A percentile compares a stretch with the other conserved stretches of the same genome.
phyloP scores from a whole-genome alignment of 495 filamentous ascomycete species.

The Penicillium parvum region DNA sequence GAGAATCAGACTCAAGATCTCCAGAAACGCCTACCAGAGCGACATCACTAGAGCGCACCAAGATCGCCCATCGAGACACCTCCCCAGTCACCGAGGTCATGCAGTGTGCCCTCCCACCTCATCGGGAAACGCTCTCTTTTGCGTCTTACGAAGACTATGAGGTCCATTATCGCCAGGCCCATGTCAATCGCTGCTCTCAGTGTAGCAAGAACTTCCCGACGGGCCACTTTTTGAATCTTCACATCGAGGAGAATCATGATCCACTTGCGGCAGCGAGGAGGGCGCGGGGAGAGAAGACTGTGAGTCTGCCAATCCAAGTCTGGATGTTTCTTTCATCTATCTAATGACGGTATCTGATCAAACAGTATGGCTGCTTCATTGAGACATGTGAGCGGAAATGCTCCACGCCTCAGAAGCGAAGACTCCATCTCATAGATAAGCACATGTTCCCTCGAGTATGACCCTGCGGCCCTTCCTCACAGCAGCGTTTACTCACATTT shows the following conservation, averaged over 20 bases:
- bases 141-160: conserved; percentile 78
- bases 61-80: conserved; percentile 24
- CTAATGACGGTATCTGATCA: not conserved
- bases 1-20: conserved; percentile 19
- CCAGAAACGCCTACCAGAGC: conserved; percentile 22
- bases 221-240: conserved; percentile 66
- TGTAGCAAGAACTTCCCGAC: conserved; percentile 78
- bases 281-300: conserved; percentile 81
- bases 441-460: conserved; percentile 79
- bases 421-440: conserved; percentile 87
- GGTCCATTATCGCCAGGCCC: conserved; percentile 73
- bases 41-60: conserved; percentile 19
- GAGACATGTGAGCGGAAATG: conserved; percentile 85
- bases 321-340: not conserved
- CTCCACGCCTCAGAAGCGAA: conserved; percentile 74
- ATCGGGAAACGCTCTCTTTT: conserved; percentile 65
- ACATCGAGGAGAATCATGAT: conserved; percentile 93
- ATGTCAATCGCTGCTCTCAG: conserved; percentile 79
- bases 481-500: not conserved
- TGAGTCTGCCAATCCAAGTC: conserved; percentile 39
- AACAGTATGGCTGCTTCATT: conserved; percentile 81
- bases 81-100: conserved; percentile 43
- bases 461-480: conserved; percentile 5
- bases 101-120: conserved; percentile 77
- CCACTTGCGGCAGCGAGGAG: conserved; percentile 62